Percentiles rank a stretch among this genome's conserved stretches.
These are phyloP conservation scores for Suhomyces yuchorum DNA, from an alignment of 1,139 yeast genomes.

Conservation along the genomic window DNA sequence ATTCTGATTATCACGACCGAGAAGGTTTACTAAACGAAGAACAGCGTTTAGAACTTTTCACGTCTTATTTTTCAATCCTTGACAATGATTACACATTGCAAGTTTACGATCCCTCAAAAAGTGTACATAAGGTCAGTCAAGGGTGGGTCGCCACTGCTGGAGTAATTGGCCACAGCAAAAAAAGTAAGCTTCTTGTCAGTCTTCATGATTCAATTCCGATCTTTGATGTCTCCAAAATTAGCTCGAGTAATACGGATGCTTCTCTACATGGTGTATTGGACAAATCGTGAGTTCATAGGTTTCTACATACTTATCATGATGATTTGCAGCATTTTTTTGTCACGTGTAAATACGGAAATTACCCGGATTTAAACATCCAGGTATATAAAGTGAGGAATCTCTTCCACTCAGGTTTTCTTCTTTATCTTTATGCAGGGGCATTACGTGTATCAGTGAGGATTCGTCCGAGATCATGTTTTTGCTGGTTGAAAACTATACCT, in stretches of 20 bases:
- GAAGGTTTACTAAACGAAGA: conserved; percentile 36
- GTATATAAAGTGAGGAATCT: conserved; percentile 20
- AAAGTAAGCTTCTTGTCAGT: conserved; percentile 11
- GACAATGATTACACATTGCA: conserved; percentile 22
- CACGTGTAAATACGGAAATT: conserved; percentile 10
- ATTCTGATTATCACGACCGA: conserved; percentile 16
- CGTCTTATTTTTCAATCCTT: conserved; percentile 32
- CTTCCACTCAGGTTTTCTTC: conserved; percentile 34
- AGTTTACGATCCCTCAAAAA: conserved; percentile 27
- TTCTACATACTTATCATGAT: not conserved
- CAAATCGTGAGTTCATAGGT: not conserved
- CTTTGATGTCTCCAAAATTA: not conserved
- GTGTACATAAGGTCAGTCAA: conserved; percentile 10
- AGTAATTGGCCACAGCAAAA: conserved; percentile 25
- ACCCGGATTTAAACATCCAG: conserved; percentile 21
- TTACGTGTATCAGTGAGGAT: conserved; percentile 99
- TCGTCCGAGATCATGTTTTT: conserved; percentile 99
- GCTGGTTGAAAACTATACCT: conserved; percentile 99
- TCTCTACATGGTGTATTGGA: conserved; percentile 1
- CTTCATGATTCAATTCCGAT: not conserved
- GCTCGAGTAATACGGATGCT: not conserved
- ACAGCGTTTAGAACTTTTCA: conserved; percentile 36
- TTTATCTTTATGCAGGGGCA: conserved; percentile 99
- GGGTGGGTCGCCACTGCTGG: conserved; percentile 14
- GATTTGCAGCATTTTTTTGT: conserved; percentile 1